Conservation (phyloP, 2,329 filamentous ascomycete species). For the Capronia coronata region DNA sequence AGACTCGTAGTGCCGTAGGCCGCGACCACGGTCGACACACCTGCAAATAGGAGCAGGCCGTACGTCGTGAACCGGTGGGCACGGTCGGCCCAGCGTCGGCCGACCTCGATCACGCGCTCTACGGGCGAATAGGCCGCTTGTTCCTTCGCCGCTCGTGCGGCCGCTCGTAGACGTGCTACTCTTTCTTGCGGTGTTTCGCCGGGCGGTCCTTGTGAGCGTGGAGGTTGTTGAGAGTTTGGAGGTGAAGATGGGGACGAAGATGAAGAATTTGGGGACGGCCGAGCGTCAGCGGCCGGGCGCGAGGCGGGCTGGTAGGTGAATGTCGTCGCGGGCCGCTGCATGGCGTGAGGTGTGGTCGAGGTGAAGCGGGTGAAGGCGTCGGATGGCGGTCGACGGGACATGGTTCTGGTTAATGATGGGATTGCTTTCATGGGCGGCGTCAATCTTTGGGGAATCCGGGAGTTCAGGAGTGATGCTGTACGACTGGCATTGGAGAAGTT, state of each 20-base stretch:
- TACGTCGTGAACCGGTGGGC: constrained; percentile 56
- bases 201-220: constrained; percentile 16
- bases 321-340: constrained; percentile 34
- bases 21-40: constrained; percentile 54
- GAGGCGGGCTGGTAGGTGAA: constrained; percentile 30
- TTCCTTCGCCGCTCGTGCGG: constrained; percentile 60
- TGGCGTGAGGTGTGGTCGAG: constrained; percentile 45
- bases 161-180: constrained; percentile 61
- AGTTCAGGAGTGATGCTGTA: background rate
- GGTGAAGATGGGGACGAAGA: constrained; percentile 18
- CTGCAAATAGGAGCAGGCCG: constrained; percentile 53
- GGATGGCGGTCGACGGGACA: constrained; percentile 38
- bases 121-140: constrained; percentile 52
- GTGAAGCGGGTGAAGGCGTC: constrained; percentile 47
- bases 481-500: background rate
- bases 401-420: constrained; percentile 11
- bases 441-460: too few relatives aligned
- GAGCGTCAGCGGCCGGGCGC: constrained; percentile 8
- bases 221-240: constrained; percentile 9
- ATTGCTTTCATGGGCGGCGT: constrained; percentile 11
- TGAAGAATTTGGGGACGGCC: constrained; percentile 16
- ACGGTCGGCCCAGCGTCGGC: constrained; percentile 53
- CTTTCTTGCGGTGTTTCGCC: constrained; percentile 63
- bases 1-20: constrained; percentile 61
- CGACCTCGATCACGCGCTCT: constrained; percentile 50